Percentiles rank a stretch among this genome's conserved stretches.
Evolutionary conservation across 495 filamentous ascomycete species (phyloP).

Genomic region (Penicillium lividum): DNA sequence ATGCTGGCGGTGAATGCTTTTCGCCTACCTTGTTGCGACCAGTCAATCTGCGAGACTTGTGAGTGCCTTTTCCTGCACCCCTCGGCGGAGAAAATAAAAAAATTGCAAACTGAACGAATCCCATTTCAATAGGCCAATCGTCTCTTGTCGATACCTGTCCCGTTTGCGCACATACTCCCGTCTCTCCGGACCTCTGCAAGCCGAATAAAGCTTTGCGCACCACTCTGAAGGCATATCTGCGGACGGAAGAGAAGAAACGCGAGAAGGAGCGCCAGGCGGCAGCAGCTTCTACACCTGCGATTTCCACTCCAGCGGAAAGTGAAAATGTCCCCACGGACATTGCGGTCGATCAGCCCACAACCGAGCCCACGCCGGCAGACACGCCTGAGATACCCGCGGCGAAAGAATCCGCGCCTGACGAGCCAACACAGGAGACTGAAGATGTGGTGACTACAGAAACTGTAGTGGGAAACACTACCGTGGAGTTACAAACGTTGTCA

Average conservation of each 20-base stretch:
- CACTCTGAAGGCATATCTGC: slow-evolving; percentile 85
- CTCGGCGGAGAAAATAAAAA: neutral
- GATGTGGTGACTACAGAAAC: slow-evolving; percentile 6
- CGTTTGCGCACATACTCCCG: slow-evolving; percentile 86
- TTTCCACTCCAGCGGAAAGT: slow-evolving; percentile 26
- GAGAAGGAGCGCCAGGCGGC: slow-evolving; percentile 56
- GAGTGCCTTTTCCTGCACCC: slow-evolving; percentile 32
- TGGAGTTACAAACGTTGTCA: neutral
- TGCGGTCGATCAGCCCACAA: neutral
- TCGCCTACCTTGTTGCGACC: slow-evolving; percentile 91
- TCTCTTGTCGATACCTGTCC: slow-evolving; percentile 80
- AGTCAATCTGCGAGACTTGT: slow-evolving; percentile 92
- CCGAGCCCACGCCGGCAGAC: slow-evolving; percentile 1
- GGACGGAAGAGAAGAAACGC: slow-evolving; percentile 83
- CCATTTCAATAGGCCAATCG: slow-evolving; percentile 60
- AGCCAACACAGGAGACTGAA: neutral
- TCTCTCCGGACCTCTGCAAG: slow-evolving; percentile 82
- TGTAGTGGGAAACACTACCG: neutral
- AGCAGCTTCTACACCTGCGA: slow-evolving; percentile 30
- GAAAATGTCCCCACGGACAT: slow-evolving; percentile 21
- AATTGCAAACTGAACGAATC: slow-evolving; percentile 24
- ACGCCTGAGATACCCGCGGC: slow-evolving; percentile 7
- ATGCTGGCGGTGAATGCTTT: slow-evolving; percentile 90
- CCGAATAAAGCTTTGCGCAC: slow-evolving; percentile 84
- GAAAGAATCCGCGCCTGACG: neutral